Conservation (phyloP, 306 rosid genomes). For the Hylodesmum podocarpum region DNA sequence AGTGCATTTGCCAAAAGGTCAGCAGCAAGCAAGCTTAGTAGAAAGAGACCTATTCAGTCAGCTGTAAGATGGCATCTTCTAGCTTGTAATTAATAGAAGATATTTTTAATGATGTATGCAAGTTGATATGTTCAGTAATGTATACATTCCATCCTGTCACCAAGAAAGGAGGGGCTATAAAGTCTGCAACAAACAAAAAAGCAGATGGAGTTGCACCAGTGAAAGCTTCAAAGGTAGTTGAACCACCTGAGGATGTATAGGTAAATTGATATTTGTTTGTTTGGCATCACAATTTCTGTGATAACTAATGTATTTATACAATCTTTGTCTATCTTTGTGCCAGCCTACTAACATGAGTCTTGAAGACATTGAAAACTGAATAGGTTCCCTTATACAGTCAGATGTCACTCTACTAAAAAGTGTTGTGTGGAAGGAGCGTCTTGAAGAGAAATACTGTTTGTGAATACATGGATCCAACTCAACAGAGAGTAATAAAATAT, state of each 20-base stretch:
- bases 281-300: neutral
- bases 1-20: constrained; percentile 72
- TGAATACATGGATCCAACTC: neutral
- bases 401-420: constrained; percentile 86
- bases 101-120: constrained; percentile 10
- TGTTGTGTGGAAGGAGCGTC: constrained; percentile 92
- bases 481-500: neutral
- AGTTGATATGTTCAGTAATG: constrained; percentile 27
- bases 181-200: constrained; percentile 63
- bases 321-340: constrained; percentile 13
- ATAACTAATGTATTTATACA: neutral
- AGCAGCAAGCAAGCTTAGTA: constrained; percentile 99
- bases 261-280: constrained; percentile 36
- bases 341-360: constrained; percentile 97
- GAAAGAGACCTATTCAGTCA: constrained; percentile 87
- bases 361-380: constrained; percentile 90
- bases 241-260: constrained; percentile 89
- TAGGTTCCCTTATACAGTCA: constrained; percentile 78
- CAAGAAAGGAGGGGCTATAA: constrained; percentile 70
- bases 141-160: constrained; percentile 48
- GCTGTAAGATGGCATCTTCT: constrained; percentile 60
- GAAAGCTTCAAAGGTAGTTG: constrained; percentile 62
- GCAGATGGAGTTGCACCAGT: constrained; percentile 66
- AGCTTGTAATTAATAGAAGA: constrained; percentile 13
- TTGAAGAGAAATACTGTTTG: too few species aligned